These are phyloP conservation scores for Colletotrichum cereale DNA, from an alignment of 2,329 filamentous ascomycete genomes.

Conservation along the genomic window DNA sequence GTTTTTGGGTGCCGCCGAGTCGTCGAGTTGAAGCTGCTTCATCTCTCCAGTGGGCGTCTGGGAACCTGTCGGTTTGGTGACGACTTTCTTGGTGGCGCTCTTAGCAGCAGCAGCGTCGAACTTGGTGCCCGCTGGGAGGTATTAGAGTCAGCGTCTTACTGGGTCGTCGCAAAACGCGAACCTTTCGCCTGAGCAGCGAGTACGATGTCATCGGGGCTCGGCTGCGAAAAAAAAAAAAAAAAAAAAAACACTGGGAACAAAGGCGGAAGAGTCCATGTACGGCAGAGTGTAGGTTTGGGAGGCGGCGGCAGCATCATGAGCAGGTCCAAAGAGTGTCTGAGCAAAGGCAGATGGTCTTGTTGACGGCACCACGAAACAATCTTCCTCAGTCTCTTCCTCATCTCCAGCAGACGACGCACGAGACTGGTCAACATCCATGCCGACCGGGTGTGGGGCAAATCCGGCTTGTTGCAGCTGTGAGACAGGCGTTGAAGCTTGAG, in stretches of 20 bases:
- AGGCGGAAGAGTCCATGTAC: conserved; percentile 62
- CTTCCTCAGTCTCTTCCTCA: conserved; percentile 12
- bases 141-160: conserved; percentile 67
- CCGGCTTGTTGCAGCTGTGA: not conserved
- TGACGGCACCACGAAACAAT: conserved; percentile 41
- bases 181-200: conserved; percentile 89
- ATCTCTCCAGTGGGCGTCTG: conserved; percentile 45
- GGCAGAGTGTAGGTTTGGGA: conserved; percentile 58
- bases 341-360: conserved; percentile 68
- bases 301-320: conserved; percentile 42
- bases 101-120: conserved; percentile 54
- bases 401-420: not conserved
- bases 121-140: conserved; percentile 64
- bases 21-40: conserved; percentile 61
- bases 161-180: conserved; percentile 72
- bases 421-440: conserved; percentile 31
- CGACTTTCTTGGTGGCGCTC: conserved; percentile 49
- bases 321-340: conserved; percentile 62
- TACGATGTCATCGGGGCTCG: conserved; percentile 93
- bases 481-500: conserved; percentile 6
- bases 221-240: too few relatives aligned
- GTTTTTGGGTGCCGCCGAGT: conserved; percentile 70
- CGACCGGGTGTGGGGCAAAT: not conserved
- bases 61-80: conserved; percentile 52
- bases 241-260: conserved; percentile 72